Conservation (phyloP, 1,139 yeast species). For the Hanseniaspora sp. region DNA sequence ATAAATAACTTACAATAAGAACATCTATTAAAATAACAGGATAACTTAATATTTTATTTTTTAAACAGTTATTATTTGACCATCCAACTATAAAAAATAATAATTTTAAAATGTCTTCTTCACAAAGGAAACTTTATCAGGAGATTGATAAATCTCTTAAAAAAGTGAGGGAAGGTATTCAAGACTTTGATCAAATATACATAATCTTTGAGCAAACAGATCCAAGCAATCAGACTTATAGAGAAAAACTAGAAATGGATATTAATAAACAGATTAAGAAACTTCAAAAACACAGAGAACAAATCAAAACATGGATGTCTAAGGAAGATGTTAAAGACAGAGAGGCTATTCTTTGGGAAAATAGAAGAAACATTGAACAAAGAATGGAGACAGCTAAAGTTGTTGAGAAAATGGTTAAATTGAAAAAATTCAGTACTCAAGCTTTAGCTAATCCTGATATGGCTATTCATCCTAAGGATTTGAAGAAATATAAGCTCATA, state of each 20-base stretch:
- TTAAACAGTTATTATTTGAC: not conserved
- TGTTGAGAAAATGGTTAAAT: slow-evolving; percentile 86
- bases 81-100: not conserved
- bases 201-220: slow-evolving; percentile 77
- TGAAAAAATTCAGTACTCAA: slow-evolving; percentile 90
- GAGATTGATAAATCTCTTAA: slow-evolving; percentile 95
- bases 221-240: slow-evolving; percentile 58
- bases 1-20: too few species aligned
- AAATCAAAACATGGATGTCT: slow-evolving; percentile 88
- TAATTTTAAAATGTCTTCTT: slow-evolving; percentile 33
- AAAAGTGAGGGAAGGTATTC: slow-evolving; percentile 87
- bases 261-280: slow-evolving; percentile 92
- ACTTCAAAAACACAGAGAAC: slow-evolving; percentile 88
- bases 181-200: slow-evolving; percentile 73
- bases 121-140: slow-evolving; percentile 57
- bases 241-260: slow-evolving; percentile 88
- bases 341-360: slow-evolving; percentile 59
- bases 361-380: slow-evolving; percentile 71
- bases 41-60: too few species aligned
- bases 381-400: slow-evolving; percentile 97
- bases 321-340: slow-evolving; percentile 90
- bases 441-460: slow-evolving; percentile 65
- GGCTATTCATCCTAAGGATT: slow-evolving; percentile 61
- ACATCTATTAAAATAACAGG: too few species aligned
- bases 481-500: slow-evolving; percentile 65